Evolutionary conservation across 495 filamentous ascomycete genomes (phyloP).

Genomic region (Xylaria venustula): DNA sequence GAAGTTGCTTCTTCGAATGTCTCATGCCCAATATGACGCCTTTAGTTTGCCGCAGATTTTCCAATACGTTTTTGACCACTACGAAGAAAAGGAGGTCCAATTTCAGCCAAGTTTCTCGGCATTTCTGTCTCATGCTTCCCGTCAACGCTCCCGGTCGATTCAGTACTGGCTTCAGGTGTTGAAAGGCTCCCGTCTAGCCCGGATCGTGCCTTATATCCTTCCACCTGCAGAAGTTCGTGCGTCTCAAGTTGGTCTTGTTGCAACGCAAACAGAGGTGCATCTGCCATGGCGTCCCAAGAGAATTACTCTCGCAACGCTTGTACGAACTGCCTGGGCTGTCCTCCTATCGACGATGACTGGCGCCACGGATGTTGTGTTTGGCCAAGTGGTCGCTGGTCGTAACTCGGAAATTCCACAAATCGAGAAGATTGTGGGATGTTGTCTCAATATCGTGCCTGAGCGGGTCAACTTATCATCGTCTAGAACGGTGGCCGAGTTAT

Average conservation of each 20-base stretch:
- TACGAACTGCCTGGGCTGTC: slow-evolving; percentile 58
- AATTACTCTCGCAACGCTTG: slow-evolving; percentile 51
- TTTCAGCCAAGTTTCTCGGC: slow-evolving; percentile 50
- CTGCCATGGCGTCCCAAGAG: slow-evolving; percentile 28
- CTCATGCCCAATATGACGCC: slow-evolving; percentile 69
- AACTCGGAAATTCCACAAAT: slow-evolving; percentile 54
- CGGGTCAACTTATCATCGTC: slow-evolving; percentile 44
- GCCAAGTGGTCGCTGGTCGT: slow-evolving; percentile 54
- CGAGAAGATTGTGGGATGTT: slow-evolving; percentile 46
- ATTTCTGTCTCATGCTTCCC: slow-evolving; percentile 46
- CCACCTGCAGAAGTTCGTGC: slow-evolving; percentile 27
- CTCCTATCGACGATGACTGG: slow-evolving; percentile 47
- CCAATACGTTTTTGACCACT: slow-evolving; percentile 49
- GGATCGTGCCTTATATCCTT: not conserved
- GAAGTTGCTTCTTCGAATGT: slow-evolving; percentile 59
- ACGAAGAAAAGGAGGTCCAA: slow-evolving; percentile 47
- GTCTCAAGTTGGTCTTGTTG: slow-evolving; percentile 21
- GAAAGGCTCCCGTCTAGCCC: slow-evolving; percentile 27
- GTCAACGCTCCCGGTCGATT: not conserved
- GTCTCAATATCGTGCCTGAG: slow-evolving; percentile 60
- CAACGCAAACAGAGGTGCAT: slow-evolving; percentile 37
- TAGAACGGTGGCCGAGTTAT: slow-evolving; percentile 37
- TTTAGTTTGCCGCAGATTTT: slow-evolving; percentile 60
- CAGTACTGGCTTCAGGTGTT: not conserved
- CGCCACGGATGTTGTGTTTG: slow-evolving; percentile 53